Evolutionary conservation across 2,329 filamentous ascomycete species (phyloP).

Genomic region (Arthroderma sp.): DNA sequence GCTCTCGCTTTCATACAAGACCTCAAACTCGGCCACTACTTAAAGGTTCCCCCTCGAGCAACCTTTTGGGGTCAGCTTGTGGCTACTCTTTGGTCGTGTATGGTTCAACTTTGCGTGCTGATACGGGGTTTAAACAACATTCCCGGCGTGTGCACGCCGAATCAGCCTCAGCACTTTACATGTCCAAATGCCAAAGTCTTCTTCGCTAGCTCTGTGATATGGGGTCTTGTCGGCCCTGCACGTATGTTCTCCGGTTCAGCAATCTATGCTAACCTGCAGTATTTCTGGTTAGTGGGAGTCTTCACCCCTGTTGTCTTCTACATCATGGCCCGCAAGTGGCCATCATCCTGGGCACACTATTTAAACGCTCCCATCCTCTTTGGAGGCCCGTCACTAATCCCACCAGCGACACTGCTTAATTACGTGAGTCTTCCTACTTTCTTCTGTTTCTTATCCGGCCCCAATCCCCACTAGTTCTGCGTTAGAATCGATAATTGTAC

Average conservation of each 20-base stretch:
- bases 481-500: neutral
- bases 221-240: slow-evolving; percentile 58
- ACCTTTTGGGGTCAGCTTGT: slow-evolving; percentile 41
- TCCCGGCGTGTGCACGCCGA: slow-evolving; percentile 47
- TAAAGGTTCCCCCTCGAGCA: slow-evolving; percentile 41
- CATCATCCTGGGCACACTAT: slow-evolving; percentile 49
- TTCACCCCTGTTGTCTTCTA: slow-evolving; percentile 50
- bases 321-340: slow-evolving; percentile 47
- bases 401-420: slow-evolving; percentile 56
- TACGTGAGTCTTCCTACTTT: slow-evolving; percentile 27
- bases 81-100: slow-evolving; percentile 36
- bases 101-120: slow-evolving; percentile 36
- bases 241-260: slow-evolving; percentile 54
- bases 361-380: slow-evolving; percentile 57
- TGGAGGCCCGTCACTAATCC: slow-evolving; percentile 49
- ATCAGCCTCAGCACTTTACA: slow-evolving; percentile 45
- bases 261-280: slow-evolving; percentile 52
- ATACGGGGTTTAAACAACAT: slow-evolving; percentile 43
- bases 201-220: slow-evolving; percentile 58
- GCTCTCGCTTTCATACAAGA: slow-evolving; percentile 53
- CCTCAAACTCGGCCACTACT: slow-evolving; percentile 55
- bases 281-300: slow-evolving; percentile 58
- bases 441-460: neutral
- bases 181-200: slow-evolving; percentile 47
- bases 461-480: too few species aligned